Evolutionary conservation across 768 basidiomycete genomes (phyloP), one percentile per base, ranked within the genome.

Genomic region (Pisolithus sp.): DNA sequence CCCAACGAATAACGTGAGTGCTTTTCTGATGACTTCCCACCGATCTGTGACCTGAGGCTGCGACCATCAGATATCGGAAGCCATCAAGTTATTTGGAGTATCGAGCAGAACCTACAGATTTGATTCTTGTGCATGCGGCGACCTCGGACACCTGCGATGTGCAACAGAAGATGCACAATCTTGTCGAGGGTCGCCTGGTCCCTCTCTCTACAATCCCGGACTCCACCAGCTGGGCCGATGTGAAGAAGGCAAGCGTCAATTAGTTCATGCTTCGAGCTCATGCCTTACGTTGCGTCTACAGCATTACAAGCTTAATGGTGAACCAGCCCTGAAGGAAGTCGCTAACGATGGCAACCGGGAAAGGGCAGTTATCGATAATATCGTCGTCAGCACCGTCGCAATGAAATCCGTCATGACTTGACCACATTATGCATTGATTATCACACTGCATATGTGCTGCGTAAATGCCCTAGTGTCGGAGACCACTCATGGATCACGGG

Each of bases 41-140:
- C 21, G 15, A 18, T 17, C 42, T 36, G 5, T 20, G 6, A 21
- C 23, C 28, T 40, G 23, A n/a, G 20, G 4, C 48, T 38, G 30
- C 5, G 20, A 21, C 26, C 30, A 24, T 8, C 50, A 94, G 91
- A 97, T 98, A 48, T 81, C 86, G 2, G 93, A 98, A 60, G 86
- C 87, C 0, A 81, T 98, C 53, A 78, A 82, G 46, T 81, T 89
- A 52, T 95, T 92, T 60, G 94, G 94, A 5, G 74, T 96, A 6
- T 85, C 86, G 0, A 82, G 86, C 39, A 68, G 66, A 5, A 85
- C 79, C 24, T n/a, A 76, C 73, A 0, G 72, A 83, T 13, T 73
- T 96, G 18, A 61, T 94, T 30, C 81, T 95, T 9, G 83, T 95
- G 13, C 77, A 83, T 12, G 75, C 96, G 28, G 74, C 69, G 15